A percentile compares a stretch with the other conserved stretches of the same genome.
Conservation (phyloP, 345 rosid genomes). For the Populus nigra region DNA sequence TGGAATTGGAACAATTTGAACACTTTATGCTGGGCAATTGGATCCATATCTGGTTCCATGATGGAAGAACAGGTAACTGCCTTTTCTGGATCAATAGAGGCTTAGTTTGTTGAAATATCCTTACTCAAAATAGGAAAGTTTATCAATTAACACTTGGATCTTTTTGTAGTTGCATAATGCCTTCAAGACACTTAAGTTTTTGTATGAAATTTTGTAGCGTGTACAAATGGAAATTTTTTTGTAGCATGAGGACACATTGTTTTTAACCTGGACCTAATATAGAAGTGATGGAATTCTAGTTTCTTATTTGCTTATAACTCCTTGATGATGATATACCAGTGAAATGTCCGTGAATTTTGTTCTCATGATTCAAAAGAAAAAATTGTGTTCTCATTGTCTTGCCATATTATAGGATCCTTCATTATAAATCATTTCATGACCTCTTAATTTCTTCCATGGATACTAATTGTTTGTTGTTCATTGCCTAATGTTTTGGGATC, state of each 20-base stretch:
- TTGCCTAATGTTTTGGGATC: neutral
- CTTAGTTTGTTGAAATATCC: neutral
- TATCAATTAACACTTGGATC: neutral
- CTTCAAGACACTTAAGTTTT: neutral
- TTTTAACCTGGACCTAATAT: neutral
- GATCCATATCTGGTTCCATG: slow-evolving; percentile 99
- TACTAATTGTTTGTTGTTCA: neutral
- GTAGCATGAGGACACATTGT: neutral
- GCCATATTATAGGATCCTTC: neutral
- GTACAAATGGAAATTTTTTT: neutral
- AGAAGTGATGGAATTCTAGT: neutral
- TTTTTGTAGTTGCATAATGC: neutral
- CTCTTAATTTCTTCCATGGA: neutral
- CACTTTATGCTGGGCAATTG: slow-evolving; percentile 99
- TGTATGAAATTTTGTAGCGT: too few species aligned
- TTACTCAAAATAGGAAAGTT: neutral
- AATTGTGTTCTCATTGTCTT: neutral
- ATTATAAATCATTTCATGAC: neutral
- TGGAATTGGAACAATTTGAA: slow-evolving; percentile 98
- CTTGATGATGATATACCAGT: too few species aligned
- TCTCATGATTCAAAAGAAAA: too few species aligned
- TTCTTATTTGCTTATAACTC: too few species aligned
- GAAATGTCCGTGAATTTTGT: too few species aligned
- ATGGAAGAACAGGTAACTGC: slow-evolving; percentile 87
- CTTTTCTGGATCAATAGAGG: neutral